Percentiles rank a stretch among this genome's conserved stretches.
These are phyloP conservation scores for Aspergillus bertholletiae DNA, from an alignment of 495 filamentous ascomycete species.

Conservation along the genomic window DNA sequence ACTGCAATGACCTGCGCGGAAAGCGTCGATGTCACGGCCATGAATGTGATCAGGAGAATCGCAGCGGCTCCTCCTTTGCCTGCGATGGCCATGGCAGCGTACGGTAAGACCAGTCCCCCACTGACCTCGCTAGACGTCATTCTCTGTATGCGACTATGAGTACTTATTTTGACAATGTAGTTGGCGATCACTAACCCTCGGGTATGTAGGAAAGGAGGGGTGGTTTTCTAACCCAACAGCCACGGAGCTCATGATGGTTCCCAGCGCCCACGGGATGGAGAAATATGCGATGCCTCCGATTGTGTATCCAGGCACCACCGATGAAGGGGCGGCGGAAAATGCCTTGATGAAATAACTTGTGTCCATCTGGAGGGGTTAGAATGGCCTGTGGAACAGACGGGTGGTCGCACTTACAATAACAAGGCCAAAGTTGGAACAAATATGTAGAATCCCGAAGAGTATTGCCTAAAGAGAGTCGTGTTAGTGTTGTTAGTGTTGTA, in stretches of 20 bases:
- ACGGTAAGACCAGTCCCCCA: slow-evolving; percentile 38
- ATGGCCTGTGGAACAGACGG: not conserved
- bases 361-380: slow-evolving; percentile 32
- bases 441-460: slow-evolving; percentile 44
- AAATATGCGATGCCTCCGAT: slow-evolving; percentile 45
- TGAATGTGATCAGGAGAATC: slow-evolving; percentile 41
- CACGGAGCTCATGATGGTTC: slow-evolving; percentile 39
- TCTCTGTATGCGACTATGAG: slow-evolving; percentile 1
- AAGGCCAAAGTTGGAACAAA: slow-evolving; percentile 37
- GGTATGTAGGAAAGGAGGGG: slow-evolving; percentile 41
- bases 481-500: not conserved
- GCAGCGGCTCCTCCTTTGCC: slow-evolving; percentile 41
- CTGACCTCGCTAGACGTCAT: slow-evolving; percentile 39
- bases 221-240: slow-evolving; percentile 38
- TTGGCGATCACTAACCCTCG: slow-evolving; percentile 23
- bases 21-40: slow-evolving; percentile 42
- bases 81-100: slow-evolving; percentile 38
- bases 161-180: not conserved
- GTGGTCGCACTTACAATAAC: slow-evolving; percentile 32
- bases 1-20: slow-evolving; percentile 43
- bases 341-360: slow-evolving; percentile 47
- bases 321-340: slow-evolving; percentile 35
- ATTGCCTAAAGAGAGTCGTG: slow-evolving; percentile 32
- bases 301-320: slow-evolving; percentile 41
- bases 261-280: slow-evolving; percentile 40